Evolutionary conservation across 2,329 filamentous ascomycete species (phyloP), one percentile per base, ranked within the genome.

Genomic region (Coniella lustricola): DNA sequence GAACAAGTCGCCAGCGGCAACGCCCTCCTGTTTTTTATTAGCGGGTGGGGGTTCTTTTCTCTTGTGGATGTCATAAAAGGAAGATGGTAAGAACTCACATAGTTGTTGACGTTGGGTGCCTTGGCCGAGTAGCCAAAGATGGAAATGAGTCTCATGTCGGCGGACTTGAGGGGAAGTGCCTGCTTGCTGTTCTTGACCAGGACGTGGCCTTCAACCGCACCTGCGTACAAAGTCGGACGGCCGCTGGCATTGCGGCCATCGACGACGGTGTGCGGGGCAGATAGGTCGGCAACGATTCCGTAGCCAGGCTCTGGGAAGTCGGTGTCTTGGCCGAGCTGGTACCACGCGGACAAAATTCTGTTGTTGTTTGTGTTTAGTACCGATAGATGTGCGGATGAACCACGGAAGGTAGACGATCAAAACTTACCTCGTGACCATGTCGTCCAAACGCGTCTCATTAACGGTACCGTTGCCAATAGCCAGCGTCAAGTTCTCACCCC

Each of bases 401-500:
- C n/a, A n/a, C n/a, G n/a, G n/a, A n/a, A n/a, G n/a, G n/a, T n/a
- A n/a, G n/a, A n/a, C n/a, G n/a, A n/a, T n/a, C n/a, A n/a, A n/a
- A n/a, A n/a, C n/a, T n/a, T 31, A 41, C 40, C 40, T 42, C 4
- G 50, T 55, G 1, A 56, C 58, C 59, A 85, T 85, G 52, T 86
- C 78, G 45, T 75, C 69, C 0, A 86, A 51, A 3, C 81, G 72
- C 1, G 67, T 64, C 48, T 75, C 66, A 0, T 77, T 65, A 0
- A 87, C 64, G 0, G 75, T 75, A 2, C 81, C 81, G 53, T 85
- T 82, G 10, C 68, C 67, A 12, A 87, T 75, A 0, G 82, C 77
- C 3, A 71, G 62, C 0, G 71, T 67, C 0, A 86, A 71, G 17
- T 87, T 84, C 3, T 61, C 55, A n/a, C 40, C 40, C 40, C 40